Percentiles rank a stretch among this genome's conserved stretches.
Conservation (phyloP, 441 rosid species). For the Eruca vesicaria region DNA sequence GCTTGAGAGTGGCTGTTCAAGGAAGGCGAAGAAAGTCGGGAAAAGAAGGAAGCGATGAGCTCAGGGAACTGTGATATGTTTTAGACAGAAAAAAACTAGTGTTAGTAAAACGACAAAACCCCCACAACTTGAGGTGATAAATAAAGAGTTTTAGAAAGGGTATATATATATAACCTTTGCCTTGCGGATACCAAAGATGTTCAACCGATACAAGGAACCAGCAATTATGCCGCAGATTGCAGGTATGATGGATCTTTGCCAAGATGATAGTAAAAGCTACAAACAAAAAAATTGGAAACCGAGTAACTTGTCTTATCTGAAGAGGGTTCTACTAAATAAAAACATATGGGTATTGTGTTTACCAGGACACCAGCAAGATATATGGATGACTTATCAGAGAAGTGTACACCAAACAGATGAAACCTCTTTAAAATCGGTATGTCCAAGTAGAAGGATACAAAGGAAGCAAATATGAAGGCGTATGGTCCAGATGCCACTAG, state of each 20-base stretch:
- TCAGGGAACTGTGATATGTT: slow-evolving; percentile 61
- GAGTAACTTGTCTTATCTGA: neutral
- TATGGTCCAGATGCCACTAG: slow-evolving; percentile 82
- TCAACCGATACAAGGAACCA: slow-evolving; percentile 84
- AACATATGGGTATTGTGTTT: slow-evolving; percentile 8
- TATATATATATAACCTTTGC: slow-evolving; percentile 84
- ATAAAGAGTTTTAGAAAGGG: neutral
- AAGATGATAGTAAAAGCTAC: slow-evolving; percentile 93
- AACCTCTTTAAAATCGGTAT: slow-evolving; percentile 89
- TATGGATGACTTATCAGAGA: slow-evolving; percentile 89
- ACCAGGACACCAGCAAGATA: slow-evolving; percentile 99
- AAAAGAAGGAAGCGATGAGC: slow-evolving; percentile 61
- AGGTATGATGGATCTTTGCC: slow-evolving; percentile 81
- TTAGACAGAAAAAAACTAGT: slow-evolving; percentile 17
- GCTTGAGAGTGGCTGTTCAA: slow-evolving; percentile 56
- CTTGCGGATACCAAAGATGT: slow-evolving; percentile 73
- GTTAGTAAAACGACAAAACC: slow-evolving; percentile 6
- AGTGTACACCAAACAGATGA: slow-evolving; percentile 57
- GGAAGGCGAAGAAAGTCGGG: slow-evolving; percentile 71
- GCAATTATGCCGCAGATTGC: slow-evolving; percentile 91
- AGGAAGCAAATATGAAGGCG: slow-evolving; percentile 89
- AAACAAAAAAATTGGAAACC: slow-evolving; percentile 32
- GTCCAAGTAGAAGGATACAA: slow-evolving; percentile 83
- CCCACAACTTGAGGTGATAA: neutral
- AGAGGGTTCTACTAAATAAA: neutral